A percentile compares a stretch with the other conserved stretches of the same genome.
Evolutionary conservation across 129 eudicot species (phyloP).

Genomic region (Centaurea solstitialis): DNA sequence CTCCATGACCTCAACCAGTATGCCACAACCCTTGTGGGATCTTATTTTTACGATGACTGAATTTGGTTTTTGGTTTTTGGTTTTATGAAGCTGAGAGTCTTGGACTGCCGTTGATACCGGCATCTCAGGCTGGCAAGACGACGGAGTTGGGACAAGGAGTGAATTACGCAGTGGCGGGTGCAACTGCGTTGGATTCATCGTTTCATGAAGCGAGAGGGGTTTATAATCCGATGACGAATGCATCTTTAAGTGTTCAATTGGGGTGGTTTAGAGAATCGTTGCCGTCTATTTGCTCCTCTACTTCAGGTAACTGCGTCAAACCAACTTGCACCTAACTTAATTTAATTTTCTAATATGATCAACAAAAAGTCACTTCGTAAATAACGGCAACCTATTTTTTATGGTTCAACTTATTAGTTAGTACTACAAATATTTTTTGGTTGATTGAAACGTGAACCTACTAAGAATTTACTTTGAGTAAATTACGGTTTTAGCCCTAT

Average conservation of each 20-base stretch:
- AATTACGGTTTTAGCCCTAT: too few species aligned
- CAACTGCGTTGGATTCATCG: conserved; percentile 31
- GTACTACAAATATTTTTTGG: neutral
- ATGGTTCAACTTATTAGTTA: too few species aligned
- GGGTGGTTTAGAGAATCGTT: conserved; percentile 42
- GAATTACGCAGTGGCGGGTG: conserved; percentile 41
- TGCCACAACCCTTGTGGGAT: too few species aligned
- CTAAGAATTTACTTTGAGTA: too few species aligned
- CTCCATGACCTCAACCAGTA: too few species aligned
- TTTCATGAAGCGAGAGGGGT: conserved; percentile 32
- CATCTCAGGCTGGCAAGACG: conserved; percentile 9
- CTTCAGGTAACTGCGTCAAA: conserved; percentile 23
- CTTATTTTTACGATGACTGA: neutral
- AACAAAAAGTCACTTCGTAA: neutral
- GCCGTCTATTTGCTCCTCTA: conserved; percentile 27
- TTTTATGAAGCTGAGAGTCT: conserved; percentile 40
- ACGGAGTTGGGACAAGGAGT: conserved; percentile 31
- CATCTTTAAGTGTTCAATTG: conserved; percentile 41
- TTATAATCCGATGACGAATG: conserved; percentile 16
- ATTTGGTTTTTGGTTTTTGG: neutral
- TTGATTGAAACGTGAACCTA: neutral
- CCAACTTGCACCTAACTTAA: neutral
- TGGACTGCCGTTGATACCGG: conserved; percentile 35
- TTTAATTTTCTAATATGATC: neutral
- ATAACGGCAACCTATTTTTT: neutral